A percentile compares a stretch with the other conserved stretches of the same genome.
phyloP scores from a whole-genome alignment of 1,284 basidiomycete genomes.

The Ganoderma meredithae region DNA sequence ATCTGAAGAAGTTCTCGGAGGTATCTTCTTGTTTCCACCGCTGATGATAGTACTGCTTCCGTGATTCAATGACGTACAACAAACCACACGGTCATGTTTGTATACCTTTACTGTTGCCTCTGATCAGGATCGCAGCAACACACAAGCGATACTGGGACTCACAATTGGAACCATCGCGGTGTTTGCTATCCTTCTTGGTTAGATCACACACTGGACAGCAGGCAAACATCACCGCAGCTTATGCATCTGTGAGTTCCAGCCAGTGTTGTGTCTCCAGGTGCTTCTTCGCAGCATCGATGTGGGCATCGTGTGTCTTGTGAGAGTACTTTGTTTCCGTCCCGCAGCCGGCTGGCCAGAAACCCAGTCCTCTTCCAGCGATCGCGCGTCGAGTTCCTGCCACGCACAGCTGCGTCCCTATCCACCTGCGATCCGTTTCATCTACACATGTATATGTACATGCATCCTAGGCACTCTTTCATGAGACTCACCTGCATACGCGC shows the following conservation, averaged over 20 bases:
- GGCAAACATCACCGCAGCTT: slow-evolving; percentile 26
- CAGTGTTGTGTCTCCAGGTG: slow-evolving; percentile 66
- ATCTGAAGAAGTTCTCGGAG: slow-evolving; percentile 75
- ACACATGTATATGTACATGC: no score
- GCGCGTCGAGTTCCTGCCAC: slow-evolving; percentile 52
- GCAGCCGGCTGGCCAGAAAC: slow-evolving; percentile 51
- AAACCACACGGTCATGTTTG: neutral
- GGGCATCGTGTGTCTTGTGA: slow-evolving; percentile 38
- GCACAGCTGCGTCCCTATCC: slow-evolving; percentile 48
- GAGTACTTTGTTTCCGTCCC: slow-evolving; percentile 52
- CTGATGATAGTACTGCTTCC: slow-evolving; percentile 63
- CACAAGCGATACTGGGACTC: slow-evolving; percentile 29
- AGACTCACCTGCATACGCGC: slow-evolving; percentile 50
- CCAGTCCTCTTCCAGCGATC: slow-evolving; percentile 56
- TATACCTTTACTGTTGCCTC: slow-evolving; percentile 33
- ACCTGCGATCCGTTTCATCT: slow-evolving; percentile 39
- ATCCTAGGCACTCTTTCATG: slow-evolving; percentile 2
- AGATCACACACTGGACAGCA: neutral
- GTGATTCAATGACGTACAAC: slow-evolving; percentile 14
- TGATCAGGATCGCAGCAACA: slow-evolving; percentile 3
- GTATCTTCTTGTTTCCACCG: slow-evolving; percentile 72
- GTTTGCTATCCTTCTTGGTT: slow-evolving; percentile 51
- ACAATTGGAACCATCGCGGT: slow-evolving; percentile 74
- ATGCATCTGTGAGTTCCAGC: slow-evolving; percentile 74
- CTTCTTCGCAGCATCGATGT: slow-evolving; percentile 48